These are phyloP conservation scores for Leccinum uliginosum DNA, from an alignment of 768 basidiomycete species.

Conservation along the genomic window DNA sequence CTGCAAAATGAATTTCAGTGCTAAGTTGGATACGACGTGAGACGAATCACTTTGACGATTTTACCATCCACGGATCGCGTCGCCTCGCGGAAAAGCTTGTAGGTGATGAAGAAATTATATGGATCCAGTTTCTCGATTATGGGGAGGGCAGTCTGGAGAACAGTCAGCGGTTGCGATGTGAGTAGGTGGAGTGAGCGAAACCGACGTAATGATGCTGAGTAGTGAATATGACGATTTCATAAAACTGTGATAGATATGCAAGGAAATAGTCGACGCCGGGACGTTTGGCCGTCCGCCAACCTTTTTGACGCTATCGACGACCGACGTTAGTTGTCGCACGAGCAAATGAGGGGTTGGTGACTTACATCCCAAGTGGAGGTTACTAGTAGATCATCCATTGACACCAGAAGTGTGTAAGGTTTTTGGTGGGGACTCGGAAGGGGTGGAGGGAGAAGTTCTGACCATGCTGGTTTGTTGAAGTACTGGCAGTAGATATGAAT, in stretches of 20 bases:
- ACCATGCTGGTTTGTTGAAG: slow-evolving; percentile 89
- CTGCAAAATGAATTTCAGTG: slow-evolving; percentile 30
- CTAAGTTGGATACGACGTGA: neutral
- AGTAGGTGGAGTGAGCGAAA: slow-evolving; percentile 11
- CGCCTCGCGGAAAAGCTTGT: slow-evolving; percentile 90
- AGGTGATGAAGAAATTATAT: slow-evolving; percentile 83
- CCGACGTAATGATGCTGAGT: slow-evolving; percentile 83
- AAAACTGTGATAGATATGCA: slow-evolving; percentile 95
- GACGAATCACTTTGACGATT: slow-evolving; percentile 68
- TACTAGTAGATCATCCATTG: slow-evolving; percentile 87
- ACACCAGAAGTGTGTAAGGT: slow-evolving; percentile 88
- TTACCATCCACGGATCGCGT: slow-evolving; percentile 79
- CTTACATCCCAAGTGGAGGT: slow-evolving; percentile 95
- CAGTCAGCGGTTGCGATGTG: neutral
- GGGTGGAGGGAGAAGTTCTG: slow-evolving; percentile 86
- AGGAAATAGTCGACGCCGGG: slow-evolving; percentile 99
- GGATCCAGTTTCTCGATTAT: slow-evolving; percentile 93
- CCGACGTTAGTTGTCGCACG: neutral
- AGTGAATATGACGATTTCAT: slow-evolving; percentile 96
- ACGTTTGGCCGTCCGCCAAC: slow-evolving; percentile 97
- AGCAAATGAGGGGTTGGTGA: slow-evolving; percentile 14
- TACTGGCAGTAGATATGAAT: slow-evolving; percentile 42
- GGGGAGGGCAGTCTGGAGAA: slow-evolving; percentile 72
- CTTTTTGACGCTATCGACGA: slow-evolving; percentile 70
- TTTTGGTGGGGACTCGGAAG: slow-evolving; percentile 79